Evolutionary conservation across 306 rosid species (phyloP).

Genomic region (Pyrus communis): DNA sequence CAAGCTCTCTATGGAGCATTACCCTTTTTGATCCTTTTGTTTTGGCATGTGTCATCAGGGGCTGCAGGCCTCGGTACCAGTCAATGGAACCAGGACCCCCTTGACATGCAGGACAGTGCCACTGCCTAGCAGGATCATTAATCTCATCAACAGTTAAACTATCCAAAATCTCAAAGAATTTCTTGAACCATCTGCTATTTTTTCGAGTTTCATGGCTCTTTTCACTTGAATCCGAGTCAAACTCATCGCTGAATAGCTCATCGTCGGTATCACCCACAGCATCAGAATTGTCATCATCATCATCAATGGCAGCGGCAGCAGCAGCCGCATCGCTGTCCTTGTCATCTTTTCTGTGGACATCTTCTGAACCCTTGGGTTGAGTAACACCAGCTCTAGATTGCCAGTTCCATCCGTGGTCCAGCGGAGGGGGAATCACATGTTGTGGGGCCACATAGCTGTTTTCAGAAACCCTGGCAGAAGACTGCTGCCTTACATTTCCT

Average conservation of each 20-base stretch:
- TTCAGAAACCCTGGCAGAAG: conserved; percentile 23
- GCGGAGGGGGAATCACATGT: conserved; percentile 48
- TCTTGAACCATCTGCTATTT: conserved; percentile 44
- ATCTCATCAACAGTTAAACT: conserved; percentile 40
- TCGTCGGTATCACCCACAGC: conserved; percentile 53
- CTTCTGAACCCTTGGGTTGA: conserved; percentile 25
- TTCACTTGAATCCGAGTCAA: conserved; percentile 50
- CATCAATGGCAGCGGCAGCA: not conserved
- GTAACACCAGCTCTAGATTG: conserved; percentile 34
- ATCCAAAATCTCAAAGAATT: conserved; percentile 56
- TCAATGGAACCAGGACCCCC: conserved; percentile 89
- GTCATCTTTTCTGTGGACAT: conserved; percentile 18
- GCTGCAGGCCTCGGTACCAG: conserved; percentile 84
- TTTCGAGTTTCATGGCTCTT: conserved; percentile 66
- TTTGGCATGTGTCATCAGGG: conserved; percentile 71
- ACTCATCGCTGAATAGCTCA: conserved; percentile 54
- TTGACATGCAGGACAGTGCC: conserved; percentile 93
- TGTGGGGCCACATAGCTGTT: conserved; percentile 17
- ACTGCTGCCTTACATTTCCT: conserved; percentile 41
- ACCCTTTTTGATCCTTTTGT: conserved; percentile 73
- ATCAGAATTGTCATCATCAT: conserved; percentile 24
- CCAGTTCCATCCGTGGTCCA: conserved; percentile 87
- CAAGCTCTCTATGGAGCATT: conserved; percentile 70
- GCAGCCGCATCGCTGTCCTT: conserved; percentile 19
- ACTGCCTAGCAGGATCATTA: conserved; percentile 62